phyloP scores from a whole-genome alignment of 2,329 filamentous ascomycete genomes.

The Cladosporium cucumerinum region DNA sequence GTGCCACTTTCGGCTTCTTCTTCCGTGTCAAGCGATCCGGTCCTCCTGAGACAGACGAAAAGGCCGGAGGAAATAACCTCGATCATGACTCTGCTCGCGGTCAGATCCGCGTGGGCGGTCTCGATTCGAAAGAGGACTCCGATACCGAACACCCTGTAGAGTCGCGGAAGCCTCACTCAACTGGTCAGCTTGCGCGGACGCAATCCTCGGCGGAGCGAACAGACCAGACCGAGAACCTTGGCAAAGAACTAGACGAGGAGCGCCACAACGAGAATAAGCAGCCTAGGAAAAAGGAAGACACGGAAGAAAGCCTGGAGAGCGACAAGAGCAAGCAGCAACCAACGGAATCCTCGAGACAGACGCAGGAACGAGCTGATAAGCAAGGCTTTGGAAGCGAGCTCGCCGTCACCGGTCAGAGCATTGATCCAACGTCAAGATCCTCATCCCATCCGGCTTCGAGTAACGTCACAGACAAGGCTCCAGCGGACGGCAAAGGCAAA shows the following conservation, averaged over 20 bases:
- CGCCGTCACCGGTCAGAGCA: not conserved
- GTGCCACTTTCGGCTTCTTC: slow-evolving; percentile 46
- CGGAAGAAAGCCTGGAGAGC: not conserved
- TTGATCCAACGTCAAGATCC: not conserved
- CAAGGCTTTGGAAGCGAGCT: not conserved
- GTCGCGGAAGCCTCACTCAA: not conserved
- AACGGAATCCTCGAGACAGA: not conserved
- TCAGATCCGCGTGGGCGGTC: slow-evolving; percentile 5
- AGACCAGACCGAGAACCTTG: slow-evolving; percentile 34
- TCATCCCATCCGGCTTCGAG: not conserved
- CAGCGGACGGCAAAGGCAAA: not conserved
- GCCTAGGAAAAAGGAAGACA: not conserved
- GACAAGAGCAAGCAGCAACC: not conserved
- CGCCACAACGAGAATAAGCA: not conserved
- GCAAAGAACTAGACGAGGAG: slow-evolving; percentile 29
- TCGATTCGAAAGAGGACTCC: slow-evolving; percentile 7
- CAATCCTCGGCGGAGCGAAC: slow-evolving; percentile 18
- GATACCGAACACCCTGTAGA: slow-evolving; percentile 1
- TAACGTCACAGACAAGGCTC: not conserved
- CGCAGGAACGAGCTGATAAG: not conserved
- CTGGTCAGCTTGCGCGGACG: slow-evolving; percentile 5
- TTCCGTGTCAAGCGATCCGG: slow-evolving; percentile 20
- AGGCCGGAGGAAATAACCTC: not conserved
- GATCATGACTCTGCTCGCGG: not conserved
- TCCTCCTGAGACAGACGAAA: slow-evolving; percentile 7